Percentiles rank a stretch among this genome's conserved stretches.
These are phyloP conservation scores for Sporisorium exsertum DNA, from an alignment of 1,284 basidiomycete species.

Conservation along the genomic window DNA sequence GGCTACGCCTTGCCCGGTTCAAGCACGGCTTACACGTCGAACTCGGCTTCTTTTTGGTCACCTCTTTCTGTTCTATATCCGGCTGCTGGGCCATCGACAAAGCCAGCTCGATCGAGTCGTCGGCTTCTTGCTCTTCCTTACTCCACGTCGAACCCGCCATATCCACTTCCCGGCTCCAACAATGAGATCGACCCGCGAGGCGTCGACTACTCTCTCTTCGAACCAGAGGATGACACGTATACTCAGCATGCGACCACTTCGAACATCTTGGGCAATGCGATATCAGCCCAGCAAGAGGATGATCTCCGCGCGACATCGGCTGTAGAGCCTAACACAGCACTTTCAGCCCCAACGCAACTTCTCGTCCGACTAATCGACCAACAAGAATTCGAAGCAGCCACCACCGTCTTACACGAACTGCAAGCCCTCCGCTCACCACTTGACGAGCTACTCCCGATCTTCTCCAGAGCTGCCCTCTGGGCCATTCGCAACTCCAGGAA, in stretches of 20 bases:
- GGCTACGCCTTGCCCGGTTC: constrained; percentile 12
- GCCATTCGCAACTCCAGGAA: constrained; percentile 27
- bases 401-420: constrained; percentile 37
- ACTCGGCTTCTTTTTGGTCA: background rate
- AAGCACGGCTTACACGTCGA: constrained; percentile 10
- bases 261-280: background rate
- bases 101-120: constrained; percentile 2
- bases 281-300: background rate
- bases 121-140: constrained; percentile 15
- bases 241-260: constrained; percentile 18
- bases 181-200: constrained; percentile 57
- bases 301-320: background rate
- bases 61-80: constrained; percentile 11
- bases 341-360: constrained; percentile 27
- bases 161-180: constrained; percentile 50
- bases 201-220: constrained; percentile 61
- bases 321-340: background rate
- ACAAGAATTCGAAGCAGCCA: constrained; percentile 36
- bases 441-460: constrained; percentile 20
- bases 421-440: constrained; percentile 19
- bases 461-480: constrained; percentile 37
- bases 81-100: background rate
- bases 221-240: constrained; percentile 31
- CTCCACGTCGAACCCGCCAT: constrained; percentile 38
- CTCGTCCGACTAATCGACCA: constrained; percentile 42